phyloP scores from a whole-genome alignment of 495 filamentous ascomycete genomes.

The Podospora bellae-mahoneyi region DNA sequence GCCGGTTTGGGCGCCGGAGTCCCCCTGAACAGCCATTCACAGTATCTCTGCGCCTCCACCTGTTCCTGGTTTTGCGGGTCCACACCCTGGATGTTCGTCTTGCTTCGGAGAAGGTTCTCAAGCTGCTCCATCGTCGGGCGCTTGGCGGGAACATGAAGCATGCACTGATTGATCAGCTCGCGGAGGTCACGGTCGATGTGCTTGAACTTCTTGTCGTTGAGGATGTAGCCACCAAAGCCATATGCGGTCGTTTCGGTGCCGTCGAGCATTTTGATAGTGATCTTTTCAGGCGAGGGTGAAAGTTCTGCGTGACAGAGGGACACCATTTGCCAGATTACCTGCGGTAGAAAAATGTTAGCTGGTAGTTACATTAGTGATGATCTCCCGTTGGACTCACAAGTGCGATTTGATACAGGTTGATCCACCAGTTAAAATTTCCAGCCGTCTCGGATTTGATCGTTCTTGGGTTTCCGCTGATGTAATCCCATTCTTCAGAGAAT shows the following conservation, averaged over 20 bases:
- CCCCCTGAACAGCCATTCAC: neutral
- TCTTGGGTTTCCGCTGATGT: conserved; percentile 2
- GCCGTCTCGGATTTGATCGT: conserved; percentile 6
- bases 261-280: neutral
- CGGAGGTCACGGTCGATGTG: conserved; percentile 11
- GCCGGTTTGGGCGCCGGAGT: neutral
- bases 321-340: conserved; percentile 13
- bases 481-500: conserved; percentile 22
- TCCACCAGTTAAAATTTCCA: conserved; percentile 18
- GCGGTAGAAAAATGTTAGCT: no score
- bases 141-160: neutral
- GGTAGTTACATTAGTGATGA: neutral
- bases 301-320: conserved; percentile 5
- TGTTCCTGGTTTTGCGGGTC: neutral
- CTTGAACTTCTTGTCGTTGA: neutral
- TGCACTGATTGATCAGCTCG: conserved; percentile 9
- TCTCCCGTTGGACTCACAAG: neutral
- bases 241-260: conserved; percentile 2
- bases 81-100: neutral
- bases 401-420: conserved; percentile 18
- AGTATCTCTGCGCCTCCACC: neutral
- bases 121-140: conserved; percentile 9
- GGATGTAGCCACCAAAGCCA: conserved; percentile 10
- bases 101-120: neutral
- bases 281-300: neutral